Base-by-base conservation (phyloP, 129 eudicot genomes). In the Flaveria brownii region DNA sequence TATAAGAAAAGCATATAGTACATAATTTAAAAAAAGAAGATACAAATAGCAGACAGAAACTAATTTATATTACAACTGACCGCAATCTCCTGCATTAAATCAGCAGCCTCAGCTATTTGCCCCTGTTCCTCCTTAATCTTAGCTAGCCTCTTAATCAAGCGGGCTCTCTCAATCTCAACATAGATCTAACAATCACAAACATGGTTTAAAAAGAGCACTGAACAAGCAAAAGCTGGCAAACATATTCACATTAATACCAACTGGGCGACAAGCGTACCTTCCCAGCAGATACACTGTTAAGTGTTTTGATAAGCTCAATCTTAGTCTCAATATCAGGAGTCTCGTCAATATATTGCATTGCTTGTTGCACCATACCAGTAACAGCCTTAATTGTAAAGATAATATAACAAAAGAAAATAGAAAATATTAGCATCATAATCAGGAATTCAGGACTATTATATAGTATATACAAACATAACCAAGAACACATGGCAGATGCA, bases 21-120 rank as follows among this genome's bases (percentile, higher is more conserved):
- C 9, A 10, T 18, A 70, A 4, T 63, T 20, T 12, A 8, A n/a
- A 2, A 2, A 47, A 2, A 11, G 15, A 45, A 45, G 54, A 47
- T 47, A 47, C 16, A 13, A 0, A 47, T 47, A 13, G 54, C 54
- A 47, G 54, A 47, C 54, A 47, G 13, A 47, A 47, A 57, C 14
- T 20, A 57, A 57, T 22, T 55, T 57, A 9, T 2, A 51, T 46
- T 16, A 23, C 47, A 78, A 87, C 93, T 72, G 78, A 92, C 97
- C 85, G 96, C 97, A 78, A 92, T 75, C 82, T 92, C 98, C 78
- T 92, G 98, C 98, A 92, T 92, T 80, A 92, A 78, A 78, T 92
- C 93, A 30, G 97, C 97, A 70, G 96, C 96, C 81, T 92, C 97
- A 42, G 90, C 92, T 36, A 92, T 87, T 45, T 71, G 80, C 25